Conservation (phyloP, 179 eudicot genomes). For the Gypsophila paniculata region DNA sequence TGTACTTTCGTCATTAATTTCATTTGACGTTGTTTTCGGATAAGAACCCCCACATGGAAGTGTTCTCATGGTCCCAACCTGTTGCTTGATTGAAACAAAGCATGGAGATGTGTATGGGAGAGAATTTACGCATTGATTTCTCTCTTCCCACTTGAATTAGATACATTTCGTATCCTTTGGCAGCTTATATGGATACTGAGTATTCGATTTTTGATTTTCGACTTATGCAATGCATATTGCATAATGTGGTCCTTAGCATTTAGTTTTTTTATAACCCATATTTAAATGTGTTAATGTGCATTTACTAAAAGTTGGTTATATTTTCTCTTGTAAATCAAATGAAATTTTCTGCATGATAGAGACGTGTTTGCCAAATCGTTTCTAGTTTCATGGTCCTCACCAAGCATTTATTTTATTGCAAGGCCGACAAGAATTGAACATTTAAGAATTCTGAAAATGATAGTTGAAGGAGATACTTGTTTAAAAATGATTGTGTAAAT, state of each 20-base stretch:
- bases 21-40: background rate
- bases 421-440: background rate
- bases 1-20: constrained; percentile 9
- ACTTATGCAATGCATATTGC: background rate
- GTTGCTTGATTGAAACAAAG: background rate
- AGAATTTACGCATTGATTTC: constrained; percentile 5
- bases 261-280: background rate
- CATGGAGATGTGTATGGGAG: constrained; percentile 8
- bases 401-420: background rate
- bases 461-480: background rate
- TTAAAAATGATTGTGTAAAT: background rate
- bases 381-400: background rate
- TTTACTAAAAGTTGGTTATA: background rate
- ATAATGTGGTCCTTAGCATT: constrained; percentile 2
- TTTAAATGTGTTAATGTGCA: constrained; percentile 2
- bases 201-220: background rate
- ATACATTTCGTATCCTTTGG: background rate
- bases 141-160: constrained; percentile 1
- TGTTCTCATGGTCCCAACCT: constrained; percentile 17
- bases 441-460: background rate
- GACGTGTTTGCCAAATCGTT: background rate
- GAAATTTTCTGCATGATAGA: background rate
- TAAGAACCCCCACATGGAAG: constrained; percentile 17
- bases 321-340: background rate
- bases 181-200: background rate